A percentile compares a stretch with the other conserved stretches of the same genome.
phyloP scores from a whole-genome alignment of 441 rosid species.

The Melastoma candidum region DNA sequence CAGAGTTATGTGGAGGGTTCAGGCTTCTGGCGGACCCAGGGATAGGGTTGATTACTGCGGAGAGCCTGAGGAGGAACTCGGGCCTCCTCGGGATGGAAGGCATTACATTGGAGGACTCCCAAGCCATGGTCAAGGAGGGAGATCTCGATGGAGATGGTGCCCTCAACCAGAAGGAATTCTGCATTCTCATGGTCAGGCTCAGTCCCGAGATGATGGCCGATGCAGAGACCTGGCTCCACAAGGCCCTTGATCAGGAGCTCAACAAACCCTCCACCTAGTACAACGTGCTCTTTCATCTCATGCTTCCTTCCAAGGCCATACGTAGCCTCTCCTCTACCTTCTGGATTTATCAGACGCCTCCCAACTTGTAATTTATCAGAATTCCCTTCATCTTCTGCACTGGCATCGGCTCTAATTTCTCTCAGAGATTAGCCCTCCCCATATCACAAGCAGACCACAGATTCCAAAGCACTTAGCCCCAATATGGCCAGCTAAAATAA shows the following conservation, averaged over 20 bases:
- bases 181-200: constrained; percentile 82
- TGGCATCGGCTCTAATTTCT: too few species aligned
- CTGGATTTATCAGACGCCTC: too few species aligned
- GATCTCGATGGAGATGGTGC: constrained; percentile 80
- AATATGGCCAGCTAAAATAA: too few species aligned
- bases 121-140: constrained; percentile 76
- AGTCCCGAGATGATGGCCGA: constrained; percentile 83
- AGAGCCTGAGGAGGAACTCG: constrained; percentile 53
- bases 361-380: too few species aligned
- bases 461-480: too few species aligned
- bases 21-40: constrained; percentile 56
- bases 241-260: constrained; percentile 52
- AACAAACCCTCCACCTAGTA: constrained; percentile 13
- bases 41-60: constrained; percentile 51
- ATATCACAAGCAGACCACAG: too few species aligned
- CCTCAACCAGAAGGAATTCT: constrained; percentile 64
- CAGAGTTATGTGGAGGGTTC: constrained; percentile 70
- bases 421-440: too few species aligned
- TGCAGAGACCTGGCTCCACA: constrained; percentile 64
- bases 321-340: too few species aligned
- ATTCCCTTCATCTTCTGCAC: too few species aligned
- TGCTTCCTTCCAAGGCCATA: too few species aligned
- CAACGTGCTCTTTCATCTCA: too few species aligned
- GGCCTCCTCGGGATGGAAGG: constrained; percentile 65
- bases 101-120: constrained; percentile 58